phyloP scores from a whole-genome alignment of 2,329 filamentous ascomycete species.

The Hymenoscyphus repandus region DNA sequence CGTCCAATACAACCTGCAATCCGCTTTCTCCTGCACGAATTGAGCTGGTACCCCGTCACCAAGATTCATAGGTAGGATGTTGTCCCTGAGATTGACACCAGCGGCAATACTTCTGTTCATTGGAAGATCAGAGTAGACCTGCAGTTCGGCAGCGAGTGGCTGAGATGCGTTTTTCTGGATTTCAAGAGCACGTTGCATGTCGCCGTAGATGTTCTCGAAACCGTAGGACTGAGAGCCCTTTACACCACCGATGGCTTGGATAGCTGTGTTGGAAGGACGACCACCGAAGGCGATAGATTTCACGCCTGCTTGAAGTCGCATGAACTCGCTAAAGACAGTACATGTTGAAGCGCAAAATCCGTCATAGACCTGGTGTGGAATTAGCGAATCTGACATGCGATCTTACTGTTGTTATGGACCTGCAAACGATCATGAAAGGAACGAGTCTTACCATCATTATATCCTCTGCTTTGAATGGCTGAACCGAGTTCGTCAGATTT shows the following conservation, averaged over 20 bases:
- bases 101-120: conserved; percentile 26
- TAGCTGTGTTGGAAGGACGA: conserved; percentile 44
- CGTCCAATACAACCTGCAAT: conserved; percentile 57
- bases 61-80: conserved; percentile 27
- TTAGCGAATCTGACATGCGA: background rate
- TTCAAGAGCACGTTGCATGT: conserved; percentile 14
- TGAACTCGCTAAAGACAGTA: conserved; percentile 50
- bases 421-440: no score
- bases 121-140: conserved; percentile 12
- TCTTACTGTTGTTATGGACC: background rate
- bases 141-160: conserved; percentile 15
- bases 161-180: conserved; percentile 5
- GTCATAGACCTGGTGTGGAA: conserved; percentile 30
- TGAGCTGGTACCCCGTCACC: conserved; percentile 45
- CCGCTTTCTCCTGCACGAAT: conserved; percentile 54
- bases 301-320: conserved; percentile 47
- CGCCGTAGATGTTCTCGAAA: conserved; percentile 18
- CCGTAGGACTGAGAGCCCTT: conserved; percentile 44
- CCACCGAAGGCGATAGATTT: conserved; percentile 56
- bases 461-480: conserved; percentile 33
- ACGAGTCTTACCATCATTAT: conserved; percentile 36
- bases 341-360: conserved; percentile 57
- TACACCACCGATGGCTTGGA: conserved; percentile 61
- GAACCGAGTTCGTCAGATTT: conserved; percentile 13
- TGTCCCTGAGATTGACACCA: conserved; percentile 40